Evolutionary conservation across 345 rosid genomes (phyloP).

Genomic region (Erucastrum elatum): DNA sequence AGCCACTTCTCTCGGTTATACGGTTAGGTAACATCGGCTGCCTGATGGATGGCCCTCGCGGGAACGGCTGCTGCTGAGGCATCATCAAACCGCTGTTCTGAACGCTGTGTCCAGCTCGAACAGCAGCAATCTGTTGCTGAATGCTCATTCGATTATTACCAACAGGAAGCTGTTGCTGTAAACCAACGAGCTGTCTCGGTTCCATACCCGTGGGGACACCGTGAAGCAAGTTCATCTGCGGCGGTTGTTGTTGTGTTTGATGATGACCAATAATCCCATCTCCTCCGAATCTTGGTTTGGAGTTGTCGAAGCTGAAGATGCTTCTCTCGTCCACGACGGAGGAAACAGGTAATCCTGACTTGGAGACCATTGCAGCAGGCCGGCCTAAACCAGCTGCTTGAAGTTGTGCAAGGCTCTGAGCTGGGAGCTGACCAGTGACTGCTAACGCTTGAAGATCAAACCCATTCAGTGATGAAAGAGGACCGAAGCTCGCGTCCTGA

Average conservation of each 20-base stretch:
- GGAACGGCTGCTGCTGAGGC: slow-evolving; percentile 44
- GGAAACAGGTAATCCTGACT: slow-evolving; percentile 48
- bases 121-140: slow-evolving; percentile 45
- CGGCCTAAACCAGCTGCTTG: slow-evolving; percentile 85
- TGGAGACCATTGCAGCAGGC: slow-evolving; percentile 53
- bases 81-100: slow-evolving; percentile 50
- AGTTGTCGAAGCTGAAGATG: slow-evolving; percentile 78
- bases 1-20: slow-evolving; percentile 39
- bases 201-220: slow-evolving; percentile 74
- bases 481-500: slow-evolving; percentile 69
- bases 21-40: slow-evolving; percentile 61
- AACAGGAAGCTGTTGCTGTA: slow-evolving; percentile 56
- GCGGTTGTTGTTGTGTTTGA: slow-evolving; percentile 29
- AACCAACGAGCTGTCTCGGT: slow-evolving; percentile 53
- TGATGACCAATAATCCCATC: slow-evolving; percentile 59
- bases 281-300: slow-evolving; percentile 69
- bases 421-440: slow-evolving; percentile 77
- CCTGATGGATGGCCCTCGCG: slow-evolving; percentile 49
- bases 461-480: slow-evolving; percentile 63
- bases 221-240: slow-evolving; percentile 57
- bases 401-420: slow-evolving; percentile 85
- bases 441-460: slow-evolving; percentile 83
- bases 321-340: slow-evolving; percentile 75
- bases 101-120: slow-evolving; percentile 44
- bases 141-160: slow-evolving; percentile 35